Evolutionary conservation across 2,329 filamentous ascomycete genomes (phyloP).

Genomic region (Apiospora saccharicola): DNA sequence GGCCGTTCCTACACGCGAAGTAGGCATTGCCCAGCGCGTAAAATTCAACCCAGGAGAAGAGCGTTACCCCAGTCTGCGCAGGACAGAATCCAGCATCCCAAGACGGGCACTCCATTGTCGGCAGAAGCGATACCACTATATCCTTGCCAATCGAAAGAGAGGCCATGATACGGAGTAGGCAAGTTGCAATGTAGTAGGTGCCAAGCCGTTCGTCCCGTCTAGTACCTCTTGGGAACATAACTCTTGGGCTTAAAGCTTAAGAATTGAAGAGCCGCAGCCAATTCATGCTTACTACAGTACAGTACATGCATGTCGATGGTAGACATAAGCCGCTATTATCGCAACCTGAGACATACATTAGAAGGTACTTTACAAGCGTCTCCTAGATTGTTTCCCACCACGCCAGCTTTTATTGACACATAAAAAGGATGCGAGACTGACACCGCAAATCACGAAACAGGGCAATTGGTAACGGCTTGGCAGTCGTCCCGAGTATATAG

Average conservation of each 20-base stretch:
- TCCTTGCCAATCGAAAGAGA: background rate
- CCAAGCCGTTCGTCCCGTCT: slow-evolving; percentile 4
- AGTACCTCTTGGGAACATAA: background rate
- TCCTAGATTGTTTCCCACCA: background rate
- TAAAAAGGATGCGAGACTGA: slow-evolving; percentile 1
- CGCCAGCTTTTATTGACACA: background rate
- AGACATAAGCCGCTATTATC: background rate
- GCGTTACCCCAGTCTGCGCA: background rate
- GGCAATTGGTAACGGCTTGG: background rate
- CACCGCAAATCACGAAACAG: slow-evolving; percentile 9
- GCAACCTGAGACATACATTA: background rate
- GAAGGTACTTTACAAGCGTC: background rate
- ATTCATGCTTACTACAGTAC: background rate
- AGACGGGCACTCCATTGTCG: background rate
- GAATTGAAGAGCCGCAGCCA: background rate
- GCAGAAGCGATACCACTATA: background rate
- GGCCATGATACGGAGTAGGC: background rate
- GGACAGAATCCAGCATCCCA: background rate
- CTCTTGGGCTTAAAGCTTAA: background rate
- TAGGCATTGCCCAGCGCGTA: background rate
- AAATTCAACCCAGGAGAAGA: background rate
- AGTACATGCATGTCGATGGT: background rate
- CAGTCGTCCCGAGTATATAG: background rate
- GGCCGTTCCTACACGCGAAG: background rate
- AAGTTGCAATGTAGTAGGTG: background rate